phyloP scores from a whole-genome alignment of 2,329 filamentous ascomycete species.

The Beauveria bassiana region DNA sequence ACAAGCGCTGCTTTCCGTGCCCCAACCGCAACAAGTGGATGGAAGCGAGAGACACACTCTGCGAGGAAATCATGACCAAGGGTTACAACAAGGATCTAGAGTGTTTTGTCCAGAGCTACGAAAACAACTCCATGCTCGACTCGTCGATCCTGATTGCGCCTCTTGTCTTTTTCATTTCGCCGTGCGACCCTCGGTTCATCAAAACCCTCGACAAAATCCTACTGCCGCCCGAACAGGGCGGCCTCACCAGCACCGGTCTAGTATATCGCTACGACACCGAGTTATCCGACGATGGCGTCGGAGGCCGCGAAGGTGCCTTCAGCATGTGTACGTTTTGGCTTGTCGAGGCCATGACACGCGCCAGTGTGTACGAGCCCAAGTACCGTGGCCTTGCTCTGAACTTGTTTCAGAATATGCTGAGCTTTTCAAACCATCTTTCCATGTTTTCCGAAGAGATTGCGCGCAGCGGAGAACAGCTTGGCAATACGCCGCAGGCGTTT shows the following conservation, averaged over 20 bases:
- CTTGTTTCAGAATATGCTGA: conserved; percentile 70
- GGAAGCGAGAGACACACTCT: conserved; percentile 57
- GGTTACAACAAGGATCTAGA: conserved; percentile 63
- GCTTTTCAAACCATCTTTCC: conserved; percentile 66
- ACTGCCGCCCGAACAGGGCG: conserved; percentile 64
- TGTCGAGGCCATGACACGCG: conserved; percentile 68
- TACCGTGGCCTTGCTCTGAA: conserved; percentile 56
- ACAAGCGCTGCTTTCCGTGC: conserved; percentile 69
- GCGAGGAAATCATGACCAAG: conserved; percentile 71
- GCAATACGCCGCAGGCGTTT: conserved; percentile 74
- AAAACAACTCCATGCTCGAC: conserved; percentile 61
- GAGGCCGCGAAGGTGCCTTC: conserved; percentile 68
- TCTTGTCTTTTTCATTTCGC: conserved; percentile 71
- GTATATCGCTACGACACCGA: conserved; percentile 69
- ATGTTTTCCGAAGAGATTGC: conserved; percentile 79
- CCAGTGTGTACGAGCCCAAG: conserved; percentile 55
- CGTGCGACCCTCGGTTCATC: conserved; percentile 68
- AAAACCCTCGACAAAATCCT: conserved; percentile 67
- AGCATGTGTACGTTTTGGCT: conserved; percentile 81
- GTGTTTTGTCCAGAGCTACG: conserved; percentile 70
- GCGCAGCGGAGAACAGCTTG: conserved; percentile 66
- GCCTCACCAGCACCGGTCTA: conserved; percentile 65
- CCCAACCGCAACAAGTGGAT: conserved; percentile 62
- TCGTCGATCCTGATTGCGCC: conserved; percentile 70
- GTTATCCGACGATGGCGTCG: conserved; percentile 63